Conservation (phyloP, 768 basidiomycete species). For the Phanerochaete sordida region DNA sequence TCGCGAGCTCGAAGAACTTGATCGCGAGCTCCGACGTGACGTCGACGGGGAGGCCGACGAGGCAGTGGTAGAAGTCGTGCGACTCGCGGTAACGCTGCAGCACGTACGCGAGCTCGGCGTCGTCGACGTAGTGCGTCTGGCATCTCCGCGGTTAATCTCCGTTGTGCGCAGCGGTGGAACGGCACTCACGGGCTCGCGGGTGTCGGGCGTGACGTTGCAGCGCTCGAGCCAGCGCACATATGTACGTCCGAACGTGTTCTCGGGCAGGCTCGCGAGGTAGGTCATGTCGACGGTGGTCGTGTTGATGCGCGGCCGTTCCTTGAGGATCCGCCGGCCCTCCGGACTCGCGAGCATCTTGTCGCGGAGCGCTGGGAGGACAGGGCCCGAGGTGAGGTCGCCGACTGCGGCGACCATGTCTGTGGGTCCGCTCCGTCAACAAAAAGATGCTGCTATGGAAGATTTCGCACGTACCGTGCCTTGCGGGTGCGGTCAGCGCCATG, state of each 20-base stretch:
- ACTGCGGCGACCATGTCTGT: slow-evolving; percentile 94
- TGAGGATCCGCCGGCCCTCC: slow-evolving; percentile 83
- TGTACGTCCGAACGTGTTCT: slow-evolving; percentile 80
- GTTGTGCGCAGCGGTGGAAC: background rate
- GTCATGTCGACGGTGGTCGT: slow-evolving; percentile 72
- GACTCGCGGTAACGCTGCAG: slow-evolving; percentile 98
- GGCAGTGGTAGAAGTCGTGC: slow-evolving; percentile 96
- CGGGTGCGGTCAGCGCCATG: slow-evolving; percentile 76
- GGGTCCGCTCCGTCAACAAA: background rate
- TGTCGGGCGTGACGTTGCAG: slow-evolving; percentile 90
- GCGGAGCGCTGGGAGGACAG: slow-evolving; percentile 70
- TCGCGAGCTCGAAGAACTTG: slow-evolving; percentile 92
- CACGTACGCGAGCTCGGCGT: slow-evolving; percentile 95
- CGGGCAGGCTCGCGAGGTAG: slow-evolving; percentile 58
- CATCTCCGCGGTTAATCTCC: background rate
- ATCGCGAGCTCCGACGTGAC: slow-evolving; percentile 91
- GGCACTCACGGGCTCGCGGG: slow-evolving; percentile 74
- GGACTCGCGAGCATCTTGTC: slow-evolving; percentile 72
- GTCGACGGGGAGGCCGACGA: slow-evolving; percentile 84
- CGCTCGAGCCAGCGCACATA: slow-evolving; percentile 89
- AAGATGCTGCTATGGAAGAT: background rate
- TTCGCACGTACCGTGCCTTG: slow-evolving; percentile 68
- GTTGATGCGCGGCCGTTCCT: slow-evolving; percentile 80
- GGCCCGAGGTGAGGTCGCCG: slow-evolving; percentile 88
- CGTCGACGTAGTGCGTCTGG: slow-evolving; percentile 91